phyloP scores from a whole-genome alignment of 148 eudicot genomes.

The Heliamphora exappendiculata region DNA sequence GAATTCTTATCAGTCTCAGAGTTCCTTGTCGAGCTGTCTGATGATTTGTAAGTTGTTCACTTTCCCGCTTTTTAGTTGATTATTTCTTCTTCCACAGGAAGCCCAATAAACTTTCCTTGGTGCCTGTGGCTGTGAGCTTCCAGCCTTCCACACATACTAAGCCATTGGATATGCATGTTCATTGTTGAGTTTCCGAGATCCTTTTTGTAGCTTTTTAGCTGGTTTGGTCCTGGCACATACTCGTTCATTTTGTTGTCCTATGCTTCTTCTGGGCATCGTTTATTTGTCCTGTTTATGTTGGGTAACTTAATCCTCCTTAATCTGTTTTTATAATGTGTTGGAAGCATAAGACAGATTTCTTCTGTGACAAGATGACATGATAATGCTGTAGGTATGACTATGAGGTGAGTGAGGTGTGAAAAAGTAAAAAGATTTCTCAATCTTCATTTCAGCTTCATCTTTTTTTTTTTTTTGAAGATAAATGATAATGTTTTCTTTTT shows the following conservation, averaged over 20 bases:
- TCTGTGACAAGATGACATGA: slow-evolving; percentile 11
- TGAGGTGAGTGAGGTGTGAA: slow-evolving; percentile 63
- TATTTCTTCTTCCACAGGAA: not conserved
- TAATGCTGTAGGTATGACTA: slow-evolving; percentile 71
- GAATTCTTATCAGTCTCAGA: slow-evolving; percentile 84
- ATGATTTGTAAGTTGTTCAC: slow-evolving; percentile 72
- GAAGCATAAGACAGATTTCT: slow-evolving; percentile 17
- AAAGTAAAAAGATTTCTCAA: no score
- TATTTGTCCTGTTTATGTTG: slow-evolving; percentile 1
- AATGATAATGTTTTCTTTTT: slow-evolving; percentile 6
- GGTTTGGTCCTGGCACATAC: no score
- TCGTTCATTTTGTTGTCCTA: not conserved
- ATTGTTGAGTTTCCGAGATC: not conserved
- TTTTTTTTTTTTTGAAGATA: not conserved
- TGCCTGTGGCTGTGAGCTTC: not conserved
- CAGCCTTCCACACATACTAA: not conserved
- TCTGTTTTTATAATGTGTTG: slow-evolving; percentile 9
- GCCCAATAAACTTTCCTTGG: not conserved
- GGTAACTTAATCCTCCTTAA: slow-evolving; percentile 6
- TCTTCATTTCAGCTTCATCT: slow-evolving; percentile 1
- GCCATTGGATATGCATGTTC: not conserved
- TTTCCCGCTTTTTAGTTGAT: slow-evolving; percentile 4
- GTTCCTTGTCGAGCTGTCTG: slow-evolving; percentile 83
- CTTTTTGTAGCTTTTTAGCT: not conserved
- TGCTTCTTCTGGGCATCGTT: slow-evolving; percentile 9